Base-by-base conservation (phyloP, 2,329 filamentous ascomycete genomes). In the Aspergillus aculeatus region DNA sequence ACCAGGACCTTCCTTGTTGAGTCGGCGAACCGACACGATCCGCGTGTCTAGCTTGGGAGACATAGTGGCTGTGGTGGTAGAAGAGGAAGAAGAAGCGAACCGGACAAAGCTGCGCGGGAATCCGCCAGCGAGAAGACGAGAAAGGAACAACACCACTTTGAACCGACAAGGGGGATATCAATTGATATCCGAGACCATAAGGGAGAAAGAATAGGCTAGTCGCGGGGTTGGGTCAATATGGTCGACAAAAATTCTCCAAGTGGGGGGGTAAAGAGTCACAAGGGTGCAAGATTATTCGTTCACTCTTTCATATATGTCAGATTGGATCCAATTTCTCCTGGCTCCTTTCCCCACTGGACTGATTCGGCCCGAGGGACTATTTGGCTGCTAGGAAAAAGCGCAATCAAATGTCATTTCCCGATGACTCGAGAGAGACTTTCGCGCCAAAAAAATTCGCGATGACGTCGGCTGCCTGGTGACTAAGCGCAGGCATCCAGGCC, bases 21-120 rank as follows among this genome's bases (percentile, higher is more conserved):
- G 68, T 56, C 72, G 69, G 35, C 73, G 71, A 21, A 78, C 75
- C 10, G 76, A 70, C 26, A 76, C 63, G 50, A 79, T 72, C 35
- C 74, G 72, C 38, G 77, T 76, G 47, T 53, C 48, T 31, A 65
- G 60, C 51, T 62, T 63, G 35, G 62, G 52, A 23, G 64, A 64
- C 61, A 73, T 69, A 23, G 57, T 65, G 52, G 60, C 53, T 50
- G 67, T 51, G 65, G 67, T 65, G 9, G 57, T 68, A 35, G 59
- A 66, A 38, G 68, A 55, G 9, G 26, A 29, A 29, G 7, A 29
- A 9, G 26, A 29, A 29, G 26, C 26, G 19, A 62, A 61, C 64
- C 68, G 67, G 56, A 56, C 61, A 61, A 69, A 64, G 65, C 67
- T 70, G 66, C 68, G 67, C 69, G 67, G 70, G 66, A 65, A 50